Evolutionary conservation across 495 filamentous ascomycete genomes (phyloP), one percentile per base, ranked within the genome.

Genomic region (Aspergillus haitiensis): DNA sequence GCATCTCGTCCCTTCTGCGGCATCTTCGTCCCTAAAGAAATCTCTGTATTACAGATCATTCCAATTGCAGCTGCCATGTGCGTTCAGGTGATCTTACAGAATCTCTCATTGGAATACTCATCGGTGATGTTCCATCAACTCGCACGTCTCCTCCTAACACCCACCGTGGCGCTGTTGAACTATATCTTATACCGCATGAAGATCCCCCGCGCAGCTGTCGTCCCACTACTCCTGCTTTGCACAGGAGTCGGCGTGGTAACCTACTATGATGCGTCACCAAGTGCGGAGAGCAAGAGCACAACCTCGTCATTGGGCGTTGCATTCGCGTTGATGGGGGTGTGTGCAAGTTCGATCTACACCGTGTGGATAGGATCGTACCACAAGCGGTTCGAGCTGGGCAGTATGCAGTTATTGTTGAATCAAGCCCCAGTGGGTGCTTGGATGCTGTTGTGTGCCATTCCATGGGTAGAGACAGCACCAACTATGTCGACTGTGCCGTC

Each of bases 61-160:
- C 88, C 86, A 8, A 73, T 90, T 7, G 81, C 83, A 16, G 66
- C 85, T 40, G 81, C 87, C 66, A 90, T 90, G 86, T 78, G 82
- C 39, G 72, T 87, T 55, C 89, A 90, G 70, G 86, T 91, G 57
- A 84, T 91, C 64, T 77, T 90, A n/a, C 86, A 86, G 32, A 91
- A 91, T 67, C 74, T 89, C 9, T 88, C 86, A 5, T 77, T 91
- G 8, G 86, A 87, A 55, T 85, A 84, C 65, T 89, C 87, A 16
- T 82, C 84, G 46, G 82, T 91, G 32, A 88, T 86, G 55, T 90
- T 90, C 67, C 90, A 91, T 67, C 88, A 91, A 64, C 80, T 90
- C 53, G 86, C 85, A 15, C 82, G 88, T 18, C 86, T 91, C 55
- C 77, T 90, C 35, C 81, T 91, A 27, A 90, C 88, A 7, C 88